Evolutionary conservation across 306 rosid genomes (phyloP).

Genomic region (Luffa aegyptiaca): DNA sequence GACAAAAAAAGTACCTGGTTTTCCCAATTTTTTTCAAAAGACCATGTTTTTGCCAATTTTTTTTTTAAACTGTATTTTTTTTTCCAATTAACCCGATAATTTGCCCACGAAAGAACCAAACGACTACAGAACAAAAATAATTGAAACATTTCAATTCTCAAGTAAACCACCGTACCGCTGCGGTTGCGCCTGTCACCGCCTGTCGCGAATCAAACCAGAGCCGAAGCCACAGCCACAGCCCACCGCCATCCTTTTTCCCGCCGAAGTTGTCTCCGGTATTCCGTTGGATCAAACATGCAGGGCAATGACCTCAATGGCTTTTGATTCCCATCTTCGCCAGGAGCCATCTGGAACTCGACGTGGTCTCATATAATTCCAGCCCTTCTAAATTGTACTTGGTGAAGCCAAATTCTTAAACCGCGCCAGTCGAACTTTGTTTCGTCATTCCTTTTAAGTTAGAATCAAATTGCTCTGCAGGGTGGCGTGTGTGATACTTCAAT

Average conservation of each 20-base stretch:
- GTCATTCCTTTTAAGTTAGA: conserved; percentile 28
- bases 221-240: conserved; percentile 20
- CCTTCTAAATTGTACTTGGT: conserved; percentile 54
- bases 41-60: too few relatives aligned
- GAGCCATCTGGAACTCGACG: conserved; percentile 48
- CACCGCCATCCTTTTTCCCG: neutral
- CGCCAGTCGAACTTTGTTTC: conserved; percentile 55
- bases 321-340: conserved; percentile 42
- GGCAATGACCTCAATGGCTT: conserved; percentile 59
- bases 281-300: conserved; percentile 40
- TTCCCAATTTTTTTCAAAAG: too few relatives aligned
- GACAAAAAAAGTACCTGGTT: too few relatives aligned
- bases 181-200: conserved; percentile 41
- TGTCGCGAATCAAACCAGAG: conserved; percentile 30
- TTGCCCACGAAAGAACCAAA: conserved; percentile 12
- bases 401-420: conserved; percentile 71
- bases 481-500: neutral
- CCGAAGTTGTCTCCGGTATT: conserved; percentile 9
- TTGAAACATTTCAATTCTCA: conserved; percentile 14
- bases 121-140: conserved; percentile 7
- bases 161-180: conserved; percentile 19
- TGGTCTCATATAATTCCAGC: conserved; percentile 54
- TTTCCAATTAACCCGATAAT: too few relatives aligned
- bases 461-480: neutral
- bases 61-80: too few relatives aligned